These are phyloP conservation scores for Plectosphaerella cucumerina DNA, from an alignment of 2,329 filamentous ascomycete species.

Conservation along the genomic window DNA sequence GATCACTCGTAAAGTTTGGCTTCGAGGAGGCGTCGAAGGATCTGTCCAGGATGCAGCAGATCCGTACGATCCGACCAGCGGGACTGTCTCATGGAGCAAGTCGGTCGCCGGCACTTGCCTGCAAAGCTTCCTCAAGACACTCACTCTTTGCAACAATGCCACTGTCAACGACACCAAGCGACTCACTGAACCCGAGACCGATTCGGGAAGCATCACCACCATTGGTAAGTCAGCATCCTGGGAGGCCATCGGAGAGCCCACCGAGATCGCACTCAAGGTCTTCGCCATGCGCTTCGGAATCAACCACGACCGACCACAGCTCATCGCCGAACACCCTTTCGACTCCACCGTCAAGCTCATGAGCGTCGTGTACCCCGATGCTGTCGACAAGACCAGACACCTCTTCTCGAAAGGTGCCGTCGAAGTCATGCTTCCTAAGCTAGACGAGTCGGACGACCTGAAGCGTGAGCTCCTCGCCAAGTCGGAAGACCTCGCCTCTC, in stretches of 20 bases:
- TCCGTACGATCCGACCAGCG: constrained; percentile 58
- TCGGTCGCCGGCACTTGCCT: constrained; percentile 26
- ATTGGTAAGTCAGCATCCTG: constrained; percentile 38
- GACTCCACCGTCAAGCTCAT: constrained; percentile 72
- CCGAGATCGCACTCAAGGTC: constrained; percentile 72
- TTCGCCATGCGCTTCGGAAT: constrained; percentile 65
- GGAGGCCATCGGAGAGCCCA: constrained; percentile 62
- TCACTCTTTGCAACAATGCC: constrained; percentile 60
- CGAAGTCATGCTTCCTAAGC: constrained; percentile 50
- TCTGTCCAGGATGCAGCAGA: constrained; percentile 51
- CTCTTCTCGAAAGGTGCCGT: constrained; percentile 58
- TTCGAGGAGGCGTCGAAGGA: constrained; percentile 49
- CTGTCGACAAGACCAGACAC: constrained; percentile 21
- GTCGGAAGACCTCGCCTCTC: constrained; percentile 53
- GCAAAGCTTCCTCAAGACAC: constrained; percentile 44
- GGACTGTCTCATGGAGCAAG: constrained; percentile 39
- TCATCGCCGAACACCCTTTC: constrained; percentile 66
- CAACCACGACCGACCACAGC: constrained; percentile 35
- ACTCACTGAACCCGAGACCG: constrained; percentile 39
- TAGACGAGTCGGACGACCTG: constrained; percentile 40
- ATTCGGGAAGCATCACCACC: constrained; percentile 40
- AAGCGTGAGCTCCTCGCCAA: constrained; percentile 42
- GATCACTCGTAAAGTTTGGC: constrained; percentile 60
- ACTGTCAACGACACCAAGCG: constrained; percentile 40
- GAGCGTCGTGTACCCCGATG: constrained; percentile 59